These are phyloP conservation scores for Macrotyloma uniflorum DNA, from an alignment of 306 rosid species.

Conservation along the genomic window DNA sequence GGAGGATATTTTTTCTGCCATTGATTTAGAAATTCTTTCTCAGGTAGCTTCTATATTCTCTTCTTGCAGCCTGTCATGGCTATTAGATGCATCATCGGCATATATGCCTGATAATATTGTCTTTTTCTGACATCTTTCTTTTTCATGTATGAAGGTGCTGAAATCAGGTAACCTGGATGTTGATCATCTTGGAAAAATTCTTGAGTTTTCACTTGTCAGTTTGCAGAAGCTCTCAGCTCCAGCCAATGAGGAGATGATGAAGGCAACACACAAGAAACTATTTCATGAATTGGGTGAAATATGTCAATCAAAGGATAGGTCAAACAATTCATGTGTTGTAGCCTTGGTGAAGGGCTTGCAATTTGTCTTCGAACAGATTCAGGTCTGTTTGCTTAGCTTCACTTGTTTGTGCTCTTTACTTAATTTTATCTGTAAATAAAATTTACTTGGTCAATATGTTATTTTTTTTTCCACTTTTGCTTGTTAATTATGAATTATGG, in stretches of 20 bases:
- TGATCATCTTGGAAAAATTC: constrained; percentile 82
- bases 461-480: background rate
- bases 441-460: background rate
- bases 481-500: background rate
- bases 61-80: constrained; percentile 24
- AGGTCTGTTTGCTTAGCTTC: constrained; percentile 58
- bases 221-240: constrained; percentile 87
- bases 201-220: constrained; percentile 75
- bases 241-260: constrained; percentile 70
- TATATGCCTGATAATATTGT: constrained; percentile 14
- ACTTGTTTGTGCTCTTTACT: constrained; percentile 3
- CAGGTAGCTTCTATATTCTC: constrained; percentile 58
- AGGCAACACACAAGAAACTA: constrained; percentile 56
- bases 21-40: constrained; percentile 75
- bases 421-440: background rate
- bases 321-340: constrained; percentile 60
- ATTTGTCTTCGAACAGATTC: constrained; percentile 89
- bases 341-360: constrained; percentile 85
- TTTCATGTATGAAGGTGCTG: constrained; percentile 60
- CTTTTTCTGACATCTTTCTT: constrained; percentile 35
- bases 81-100: constrained; percentile 10
- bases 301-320: constrained; percentile 57
- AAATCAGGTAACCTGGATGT: constrained; percentile 78
- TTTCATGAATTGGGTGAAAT: constrained; percentile 69
- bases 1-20: constrained; percentile 66